Evolutionary conservation across 2,329 filamentous ascomycete species (phyloP).

Genomic region (Ophiostoma perfectum): DNA sequence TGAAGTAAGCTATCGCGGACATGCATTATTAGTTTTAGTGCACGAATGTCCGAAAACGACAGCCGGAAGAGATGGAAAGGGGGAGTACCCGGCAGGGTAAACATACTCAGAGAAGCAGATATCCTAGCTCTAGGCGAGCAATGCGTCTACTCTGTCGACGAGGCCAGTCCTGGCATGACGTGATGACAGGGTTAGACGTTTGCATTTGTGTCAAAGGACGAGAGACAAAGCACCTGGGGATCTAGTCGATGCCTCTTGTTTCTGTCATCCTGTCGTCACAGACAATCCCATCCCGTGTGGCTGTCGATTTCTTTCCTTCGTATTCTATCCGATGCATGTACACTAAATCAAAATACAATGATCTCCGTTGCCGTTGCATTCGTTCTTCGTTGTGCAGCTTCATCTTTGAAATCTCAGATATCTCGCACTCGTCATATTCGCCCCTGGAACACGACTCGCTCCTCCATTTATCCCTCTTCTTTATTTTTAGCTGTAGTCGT

Average conservation of each 20-base stretch:
- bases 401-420: not conserved
- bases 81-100: not conserved
- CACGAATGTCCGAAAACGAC: not conserved
- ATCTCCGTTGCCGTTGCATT: too few relatives aligned
- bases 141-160: not conserved
- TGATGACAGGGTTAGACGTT: too few relatives aligned
- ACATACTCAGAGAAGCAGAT: not conserved
- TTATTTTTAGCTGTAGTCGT: conserved; percentile 10
- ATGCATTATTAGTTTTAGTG: not conserved
- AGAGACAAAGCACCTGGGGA: too few relatives aligned
- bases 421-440: not conserved
- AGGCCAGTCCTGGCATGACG: too few relatives aligned
- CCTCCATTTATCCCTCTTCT: conserved; percentile 6
- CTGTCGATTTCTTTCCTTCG: not conserved
- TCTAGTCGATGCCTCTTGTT: not conserved
- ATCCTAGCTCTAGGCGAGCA: not conserved
- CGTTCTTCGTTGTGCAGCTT: not conserved
- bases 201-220: too few relatives aligned
- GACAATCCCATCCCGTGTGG: not conserved
- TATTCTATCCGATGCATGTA: not conserved
- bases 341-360: too few relatives aligned
- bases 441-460: not conserved
- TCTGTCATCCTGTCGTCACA: not conserved
- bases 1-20: not conserved
- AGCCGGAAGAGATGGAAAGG: not conserved